phyloP scores from a whole-genome alignment of 108 stramenopile species.

The Aurantiochytrium sp. region DNA sequence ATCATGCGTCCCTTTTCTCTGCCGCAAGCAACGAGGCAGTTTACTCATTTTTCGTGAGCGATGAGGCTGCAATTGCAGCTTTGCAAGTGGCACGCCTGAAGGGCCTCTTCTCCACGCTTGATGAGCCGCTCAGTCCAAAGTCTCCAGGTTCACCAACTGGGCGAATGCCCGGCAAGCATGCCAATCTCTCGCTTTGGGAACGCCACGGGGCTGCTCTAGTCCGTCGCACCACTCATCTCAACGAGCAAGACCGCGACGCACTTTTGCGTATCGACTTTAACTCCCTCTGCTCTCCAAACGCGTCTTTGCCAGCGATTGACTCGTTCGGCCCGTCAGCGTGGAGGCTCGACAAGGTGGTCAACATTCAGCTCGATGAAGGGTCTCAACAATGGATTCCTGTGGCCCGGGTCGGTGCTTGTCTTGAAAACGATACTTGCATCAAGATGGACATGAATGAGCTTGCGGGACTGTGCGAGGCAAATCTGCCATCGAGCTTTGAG shows the following conservation, averaged over 20 bases:
- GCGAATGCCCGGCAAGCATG: neutral
- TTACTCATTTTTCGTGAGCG: neutral
- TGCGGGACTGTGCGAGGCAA: neutral
- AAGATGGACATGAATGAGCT: neutral
- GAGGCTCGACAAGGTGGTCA: neutral
- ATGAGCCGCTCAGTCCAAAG: neutral
- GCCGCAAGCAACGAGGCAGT: neutral
- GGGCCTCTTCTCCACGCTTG: neutral
- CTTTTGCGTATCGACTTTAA: neutral
- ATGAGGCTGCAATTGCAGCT: neutral
- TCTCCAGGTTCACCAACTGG: neutral
- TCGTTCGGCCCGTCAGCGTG: neutral
- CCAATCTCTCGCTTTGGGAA: neutral
- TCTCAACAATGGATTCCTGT: neutral
- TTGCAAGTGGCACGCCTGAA: neutral
- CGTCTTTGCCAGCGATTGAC: neutral
- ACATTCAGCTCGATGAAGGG: neutral
- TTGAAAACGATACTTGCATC: neutral
- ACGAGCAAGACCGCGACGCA: neutral
- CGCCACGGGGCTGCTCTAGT: neutral
- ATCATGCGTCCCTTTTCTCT: neutral
- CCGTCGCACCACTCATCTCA: neutral
- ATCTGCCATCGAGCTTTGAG: neutral
- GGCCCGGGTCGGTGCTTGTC: neutral
- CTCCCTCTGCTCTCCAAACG: neutral